Conservation (phyloP, 805 yeast species). For the Suhomyces sp. region DNA sequence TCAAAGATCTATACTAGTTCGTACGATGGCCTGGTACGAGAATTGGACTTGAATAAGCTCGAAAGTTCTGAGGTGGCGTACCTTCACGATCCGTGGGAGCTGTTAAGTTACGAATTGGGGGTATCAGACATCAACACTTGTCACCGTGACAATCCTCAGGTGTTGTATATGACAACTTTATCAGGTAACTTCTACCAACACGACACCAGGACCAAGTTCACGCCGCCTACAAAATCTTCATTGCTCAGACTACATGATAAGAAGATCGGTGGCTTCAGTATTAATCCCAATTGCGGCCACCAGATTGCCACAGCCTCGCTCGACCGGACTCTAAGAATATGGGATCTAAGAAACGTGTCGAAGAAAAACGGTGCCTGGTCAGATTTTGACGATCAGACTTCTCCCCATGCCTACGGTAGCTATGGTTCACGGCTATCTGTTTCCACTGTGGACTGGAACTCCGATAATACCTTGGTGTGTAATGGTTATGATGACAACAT, state of each 20-base stretch:
- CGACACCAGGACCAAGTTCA: slow-evolving; percentile 57
- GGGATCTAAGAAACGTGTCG: slow-evolving; percentile 72
- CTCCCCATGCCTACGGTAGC: slow-evolving; percentile 55
- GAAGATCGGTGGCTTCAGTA: slow-evolving; percentile 85
- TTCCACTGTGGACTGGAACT: slow-evolving; percentile 81
- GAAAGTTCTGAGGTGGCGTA: slow-evolving; percentile 50
- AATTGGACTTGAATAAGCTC: slow-evolving; percentile 61
- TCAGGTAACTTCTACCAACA: slow-evolving; percentile 75
- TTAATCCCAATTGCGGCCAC: slow-evolving; percentile 64
- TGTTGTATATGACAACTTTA: slow-evolving; percentile 71
- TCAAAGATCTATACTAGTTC: slow-evolving; percentile 65
- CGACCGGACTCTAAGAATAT: slow-evolving; percentile 77
- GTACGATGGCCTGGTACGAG: slow-evolving; percentile 84
- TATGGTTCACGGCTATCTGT: slow-evolving; percentile 77
- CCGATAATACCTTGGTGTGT: slow-evolving; percentile 68
- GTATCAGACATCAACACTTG: slow-evolving; percentile 70
- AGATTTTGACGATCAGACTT: slow-evolving; percentile 44
- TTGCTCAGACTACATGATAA: slow-evolving; percentile 75
- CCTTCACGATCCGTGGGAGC: slow-evolving; percentile 50
- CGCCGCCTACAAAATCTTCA: slow-evolving; percentile 15
- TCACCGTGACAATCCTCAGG: slow-evolving; percentile 40
- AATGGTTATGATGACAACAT: slow-evolving; percentile 92
- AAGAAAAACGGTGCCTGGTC: slow-evolving; percentile 50
- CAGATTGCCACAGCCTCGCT: slow-evolving; percentile 86
- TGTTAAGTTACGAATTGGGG: slow-evolving; percentile 45